Conservation (phyloP, 805 yeast species). For the Diddensiella santjacobensis region DNA sequence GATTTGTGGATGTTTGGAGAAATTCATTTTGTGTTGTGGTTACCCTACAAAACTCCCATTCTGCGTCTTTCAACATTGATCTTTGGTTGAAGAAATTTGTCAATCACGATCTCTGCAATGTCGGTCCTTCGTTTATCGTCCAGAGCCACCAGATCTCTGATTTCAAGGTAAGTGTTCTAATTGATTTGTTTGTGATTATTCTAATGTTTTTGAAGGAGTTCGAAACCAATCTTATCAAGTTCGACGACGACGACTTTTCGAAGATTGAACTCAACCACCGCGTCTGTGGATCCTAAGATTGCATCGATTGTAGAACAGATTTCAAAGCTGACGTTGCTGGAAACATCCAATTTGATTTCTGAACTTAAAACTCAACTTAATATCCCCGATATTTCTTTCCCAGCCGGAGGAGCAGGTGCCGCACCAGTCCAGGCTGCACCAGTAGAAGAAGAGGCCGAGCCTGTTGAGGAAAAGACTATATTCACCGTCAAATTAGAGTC, state of each 20-base stretch:
- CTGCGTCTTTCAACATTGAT: too few species aligned
- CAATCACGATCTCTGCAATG: background rate
- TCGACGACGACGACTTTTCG: background rate
- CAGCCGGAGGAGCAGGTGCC: conserved; percentile 61
- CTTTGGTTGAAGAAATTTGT: conserved; percentile 1
- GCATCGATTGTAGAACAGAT: conserved; percentile 83
- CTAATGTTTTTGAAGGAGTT: background rate
- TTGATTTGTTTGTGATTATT: background rate
- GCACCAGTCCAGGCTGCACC: conserved; percentile 63
- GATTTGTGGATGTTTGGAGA: too few species aligned
- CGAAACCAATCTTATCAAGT: background rate
- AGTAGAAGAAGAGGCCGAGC: conserved; percentile 72
- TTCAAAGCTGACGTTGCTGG: conserved; percentile 83
- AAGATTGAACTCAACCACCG: conserved; percentile 40
- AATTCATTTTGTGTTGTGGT: too few species aligned
- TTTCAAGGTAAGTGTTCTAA: background rate
- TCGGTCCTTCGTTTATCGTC: conserved; percentile 8
- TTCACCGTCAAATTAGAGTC: conserved; percentile 89
- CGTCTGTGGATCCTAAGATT: conserved; percentile 79
- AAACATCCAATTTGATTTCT: conserved; percentile 80
- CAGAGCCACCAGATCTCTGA: background rate
- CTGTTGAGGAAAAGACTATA: conserved; percentile 88
- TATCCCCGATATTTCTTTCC: conserved; percentile 89
- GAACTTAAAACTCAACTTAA: conserved; percentile 71
- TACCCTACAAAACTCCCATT: too few species aligned